These are phyloP conservation scores for Pulicaria dysenterica DNA, from an alignment of 129 eudicot species.

Conservation along the genomic window DNA sequence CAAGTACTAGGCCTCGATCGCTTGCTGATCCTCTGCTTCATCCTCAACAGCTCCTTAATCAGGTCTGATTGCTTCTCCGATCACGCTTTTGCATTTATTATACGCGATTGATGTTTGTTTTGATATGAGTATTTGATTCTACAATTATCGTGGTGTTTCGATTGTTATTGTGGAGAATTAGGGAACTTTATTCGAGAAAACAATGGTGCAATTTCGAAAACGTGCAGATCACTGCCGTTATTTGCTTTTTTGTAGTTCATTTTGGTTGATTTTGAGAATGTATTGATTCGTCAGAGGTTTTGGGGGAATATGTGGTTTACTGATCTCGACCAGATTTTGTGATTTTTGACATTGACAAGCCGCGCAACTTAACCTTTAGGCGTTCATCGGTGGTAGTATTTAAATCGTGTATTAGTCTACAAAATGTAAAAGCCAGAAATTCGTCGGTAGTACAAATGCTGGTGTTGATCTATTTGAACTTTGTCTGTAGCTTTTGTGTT, in stretches of 20 bases:
- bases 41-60: constrained; percentile 81
- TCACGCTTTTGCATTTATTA: constrained; percentile 8
- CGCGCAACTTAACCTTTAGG: neutral
- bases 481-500: constrained; percentile 8
- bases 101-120: neutral
- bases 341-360: neutral
- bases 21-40: constrained; percentile 84
- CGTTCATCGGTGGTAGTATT: neutral
- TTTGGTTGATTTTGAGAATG: neutral
- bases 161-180: constrained; percentile 13
- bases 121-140: neutral
- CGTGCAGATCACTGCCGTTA: constrained; percentile 18
- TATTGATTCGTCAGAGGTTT: neutral
- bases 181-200: neutral
- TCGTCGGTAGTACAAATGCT: neutral
- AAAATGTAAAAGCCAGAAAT: constrained; percentile 6
- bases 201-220: constrained; percentile 1
- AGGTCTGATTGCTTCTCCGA: constrained; percentile 43
- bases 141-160: neutral
- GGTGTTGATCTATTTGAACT: neutral
- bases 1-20: constrained; percentile 78
- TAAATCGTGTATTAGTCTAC: neutral
- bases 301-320: constrained; percentile 8
- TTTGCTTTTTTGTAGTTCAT: neutral
- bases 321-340: neutral